A percentile compares a stretch with the other conserved stretches of the same genome.
Evolutionary conservation across 768 basidiomycete genomes (phyloP).

Genomic region (Lenzites betulinus): DNA sequence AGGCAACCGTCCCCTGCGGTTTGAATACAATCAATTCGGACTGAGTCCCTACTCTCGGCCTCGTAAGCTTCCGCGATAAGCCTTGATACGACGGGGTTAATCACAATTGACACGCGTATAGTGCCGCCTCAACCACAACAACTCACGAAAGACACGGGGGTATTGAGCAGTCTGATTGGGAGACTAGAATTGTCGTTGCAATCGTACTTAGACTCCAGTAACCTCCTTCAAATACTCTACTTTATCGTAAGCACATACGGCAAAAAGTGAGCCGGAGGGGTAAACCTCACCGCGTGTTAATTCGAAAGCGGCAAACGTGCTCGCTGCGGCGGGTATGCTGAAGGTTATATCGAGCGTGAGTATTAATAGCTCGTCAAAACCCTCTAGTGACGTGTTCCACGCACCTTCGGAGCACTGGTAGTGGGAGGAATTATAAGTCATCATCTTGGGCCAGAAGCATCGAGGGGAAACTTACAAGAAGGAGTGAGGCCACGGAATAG

Average conservation of each 20-base stretch:
- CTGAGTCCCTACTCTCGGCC: no score
- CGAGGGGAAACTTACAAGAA: slow-evolving; percentile 53
- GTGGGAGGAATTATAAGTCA: not conserved
- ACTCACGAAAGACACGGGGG: no score
- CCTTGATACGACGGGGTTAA: no score
- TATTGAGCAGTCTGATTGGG: not conserved
- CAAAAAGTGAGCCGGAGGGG: not conserved
- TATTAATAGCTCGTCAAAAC: not conserved
- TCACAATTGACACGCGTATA: no score
- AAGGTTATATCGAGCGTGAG: not conserved
- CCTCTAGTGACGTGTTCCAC: not conserved
- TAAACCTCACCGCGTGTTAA: slow-evolving; percentile 64
- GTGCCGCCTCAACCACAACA: no score
- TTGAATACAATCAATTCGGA: no score
- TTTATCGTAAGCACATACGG: not conserved
- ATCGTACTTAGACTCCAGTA: slow-evolving; percentile 31
- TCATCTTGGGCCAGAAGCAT: not conserved
- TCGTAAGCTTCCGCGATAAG: no score
- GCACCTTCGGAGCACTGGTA: slow-evolving; percentile 65
- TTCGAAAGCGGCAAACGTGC: slow-evolving; percentile 90
- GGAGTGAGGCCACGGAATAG: slow-evolving; percentile 77
- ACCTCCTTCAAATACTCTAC: slow-evolving; percentile 34
- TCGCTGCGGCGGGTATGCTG: slow-evolving; percentile 89
- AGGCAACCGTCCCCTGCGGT: no score
- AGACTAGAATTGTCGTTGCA: not conserved